These are phyloP conservation scores for Globisporangium paroecandrum DNA, from an alignment of 352 stramenopile genomes.

Conservation along the genomic window DNA sequence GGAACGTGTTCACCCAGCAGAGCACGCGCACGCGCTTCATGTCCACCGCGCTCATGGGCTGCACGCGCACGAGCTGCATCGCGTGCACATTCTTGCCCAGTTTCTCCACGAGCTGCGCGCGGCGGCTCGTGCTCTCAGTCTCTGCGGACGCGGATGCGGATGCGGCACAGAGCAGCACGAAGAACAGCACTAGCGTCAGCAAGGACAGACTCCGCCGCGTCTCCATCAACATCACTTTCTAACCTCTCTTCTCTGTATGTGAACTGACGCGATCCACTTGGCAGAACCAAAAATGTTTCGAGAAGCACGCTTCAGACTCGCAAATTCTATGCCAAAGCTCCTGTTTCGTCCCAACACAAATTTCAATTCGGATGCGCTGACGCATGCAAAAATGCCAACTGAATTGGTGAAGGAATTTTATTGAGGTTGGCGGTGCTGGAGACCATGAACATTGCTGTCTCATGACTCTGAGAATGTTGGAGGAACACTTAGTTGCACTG, in stretches of 20 bases:
- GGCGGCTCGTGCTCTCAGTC: neutral
- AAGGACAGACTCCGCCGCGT: neutral
- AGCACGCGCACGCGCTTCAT: slow-evolving; percentile 54
- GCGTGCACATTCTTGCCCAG: slow-evolving; percentile 65
- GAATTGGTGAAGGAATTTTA: neutral
- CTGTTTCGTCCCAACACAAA: no score
- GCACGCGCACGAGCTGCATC: slow-evolving; percentile 69
- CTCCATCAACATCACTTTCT: neutral
- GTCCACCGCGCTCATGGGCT: slow-evolving; percentile 36
- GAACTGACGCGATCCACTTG: neutral
- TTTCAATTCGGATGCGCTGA: no score
- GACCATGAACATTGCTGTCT: neutral
- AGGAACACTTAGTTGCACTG: slow-evolving; percentile 37
- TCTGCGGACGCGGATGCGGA: neutral
- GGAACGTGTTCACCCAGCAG: slow-evolving; percentile 86
- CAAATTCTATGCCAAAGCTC: no score
- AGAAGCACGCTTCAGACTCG: no score
- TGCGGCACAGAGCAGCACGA: neutral
- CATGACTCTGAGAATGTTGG: neutral
- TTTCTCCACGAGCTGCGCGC: slow-evolving; percentile 27
- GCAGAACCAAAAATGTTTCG: neutral
- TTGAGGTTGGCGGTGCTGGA: neutral
- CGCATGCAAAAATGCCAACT: neutral
- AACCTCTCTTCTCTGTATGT: neutral
- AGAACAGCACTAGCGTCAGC: neutral